Evolutionary conservation across 768 basidiomycete genomes (phyloP), one percentile per base, ranked within the genome.

Genomic region (Tricholoma furcatifolium): DNA sequence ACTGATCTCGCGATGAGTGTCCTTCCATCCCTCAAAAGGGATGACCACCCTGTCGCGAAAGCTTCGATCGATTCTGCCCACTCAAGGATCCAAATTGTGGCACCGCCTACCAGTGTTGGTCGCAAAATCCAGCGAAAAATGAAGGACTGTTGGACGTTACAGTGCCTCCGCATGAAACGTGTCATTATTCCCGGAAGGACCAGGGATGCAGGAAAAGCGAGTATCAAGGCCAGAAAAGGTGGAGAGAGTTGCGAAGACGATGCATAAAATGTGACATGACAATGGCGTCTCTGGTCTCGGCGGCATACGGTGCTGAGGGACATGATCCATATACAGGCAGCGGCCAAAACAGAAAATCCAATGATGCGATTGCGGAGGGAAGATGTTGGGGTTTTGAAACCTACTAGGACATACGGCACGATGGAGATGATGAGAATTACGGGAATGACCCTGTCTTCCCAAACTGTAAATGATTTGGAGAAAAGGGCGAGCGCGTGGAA

Each of bases 391-490:
- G 90, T 87, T 0, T 80, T 71, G 50, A 92, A 70, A 0, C 89
- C 87, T 43, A 74, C 74, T 30, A 88, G 62, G 55, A 88, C 70
- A 53, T 71, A 74, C 0, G 85, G 83, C 11, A 83, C 68, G 35
- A 93, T 71, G 30, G 82, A 88, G 34, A 80, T 80, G 42, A 85
- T 64, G 54, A 86, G 71, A 47, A 98, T 78, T 77, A 85, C 95
- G 7, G 84, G 81, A 9, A 88, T 75, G 50, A 91, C 74, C 30
- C 81, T 80, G 66, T 98, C 95, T 78, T 99, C 97, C 93, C 94
- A 98, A 67, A 98, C 82, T n/a, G 91, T 92, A 74, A 92, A 96
- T 0, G 94, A 97, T 73, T 98, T 98, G 21, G 94, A 96, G 12
- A 87, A 80, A 69, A 96, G 96, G 6, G 87, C 74, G 3, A 88